Evolutionary conservation across 1,284 basidiomycete genomes (phyloP).

Genomic region (Spongispora temasekensis): DNA sequence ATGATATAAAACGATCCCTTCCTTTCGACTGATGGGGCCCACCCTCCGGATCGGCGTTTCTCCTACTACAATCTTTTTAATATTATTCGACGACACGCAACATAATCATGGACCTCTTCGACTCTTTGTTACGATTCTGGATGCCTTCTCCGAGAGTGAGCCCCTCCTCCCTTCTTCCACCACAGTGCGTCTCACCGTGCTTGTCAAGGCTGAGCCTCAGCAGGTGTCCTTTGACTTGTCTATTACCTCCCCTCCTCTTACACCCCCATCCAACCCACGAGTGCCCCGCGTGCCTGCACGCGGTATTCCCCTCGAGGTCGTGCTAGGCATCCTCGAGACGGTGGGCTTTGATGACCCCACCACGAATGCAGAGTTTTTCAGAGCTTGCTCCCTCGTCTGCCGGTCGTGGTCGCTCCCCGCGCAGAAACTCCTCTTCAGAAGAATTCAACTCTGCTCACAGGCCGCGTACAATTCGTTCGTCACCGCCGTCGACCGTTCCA

Average conservation of each 20-base stretch:
- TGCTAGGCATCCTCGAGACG: constrained; percentile 60
- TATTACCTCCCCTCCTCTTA: constrained; percentile 13
- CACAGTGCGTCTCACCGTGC: constrained; percentile 12
- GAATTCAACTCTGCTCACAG: constrained; percentile 53
- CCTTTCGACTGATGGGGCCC: no score
- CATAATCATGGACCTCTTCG: constrained; percentile 41
- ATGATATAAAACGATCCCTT: no score
- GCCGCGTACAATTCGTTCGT: constrained; percentile 55
- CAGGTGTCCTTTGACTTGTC: constrained; percentile 41
- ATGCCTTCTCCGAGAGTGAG: constrained; percentile 33
- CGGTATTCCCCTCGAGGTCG: constrained; percentile 60
- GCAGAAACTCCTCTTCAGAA: constrained; percentile 64
- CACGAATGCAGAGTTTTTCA: constrained; percentile 46
- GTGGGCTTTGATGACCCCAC: constrained; percentile 45
- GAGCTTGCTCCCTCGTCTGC: constrained; percentile 60
- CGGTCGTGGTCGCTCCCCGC: constrained; percentile 60
- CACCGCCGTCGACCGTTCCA: constrained; percentile 47
- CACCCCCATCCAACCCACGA: constrained; percentile 6
- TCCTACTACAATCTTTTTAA: no score
- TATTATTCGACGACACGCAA: no score
- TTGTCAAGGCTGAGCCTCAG: constrained; percentile 35
- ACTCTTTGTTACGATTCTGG: constrained; percentile 36
- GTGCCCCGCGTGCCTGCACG: constrained; percentile 25
- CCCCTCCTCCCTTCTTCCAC: constrained; percentile 13
- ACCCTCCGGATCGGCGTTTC: no score